Conservation (phyloP, 176 grass and related monocot species). For the Zoysia japonica region DNA sequence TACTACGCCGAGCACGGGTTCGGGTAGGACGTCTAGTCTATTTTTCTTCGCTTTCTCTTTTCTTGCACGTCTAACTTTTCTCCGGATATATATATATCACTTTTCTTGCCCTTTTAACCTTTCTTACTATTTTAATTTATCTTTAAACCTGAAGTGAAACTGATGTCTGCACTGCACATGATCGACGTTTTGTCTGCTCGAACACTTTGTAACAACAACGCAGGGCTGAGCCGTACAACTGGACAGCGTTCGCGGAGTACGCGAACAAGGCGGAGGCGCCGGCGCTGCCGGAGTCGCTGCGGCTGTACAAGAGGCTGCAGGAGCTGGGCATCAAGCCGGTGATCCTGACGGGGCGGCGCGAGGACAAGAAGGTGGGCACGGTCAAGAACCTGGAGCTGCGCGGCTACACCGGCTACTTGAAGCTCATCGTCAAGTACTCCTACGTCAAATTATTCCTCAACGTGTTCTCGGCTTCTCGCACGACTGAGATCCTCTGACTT, state of each 20-base stretch:
- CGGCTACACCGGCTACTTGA: background rate
- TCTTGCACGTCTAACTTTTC: background rate
- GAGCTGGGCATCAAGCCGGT: constrained; percentile 46
- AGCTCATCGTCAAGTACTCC: constrained; percentile 26
- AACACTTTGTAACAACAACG: background rate
- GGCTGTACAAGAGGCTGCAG: constrained; percentile 8
- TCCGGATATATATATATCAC: too few relatives aligned
- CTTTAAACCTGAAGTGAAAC: background rate
- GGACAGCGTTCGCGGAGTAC: background rate
- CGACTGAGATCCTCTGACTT: too few relatives aligned
- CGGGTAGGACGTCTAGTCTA: constrained; percentile 13
- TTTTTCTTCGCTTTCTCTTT: background rate
- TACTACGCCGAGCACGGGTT: constrained; percentile 64
- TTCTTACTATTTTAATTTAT: background rate
- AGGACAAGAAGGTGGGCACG: constrained; percentile 19
- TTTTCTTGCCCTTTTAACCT: background rate
- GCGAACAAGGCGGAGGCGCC: constrained; percentile 7
- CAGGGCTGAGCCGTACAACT: constrained; percentile 18
- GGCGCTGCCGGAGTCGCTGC: constrained; percentile 29
- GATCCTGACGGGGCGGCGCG: constrained; percentile 21
- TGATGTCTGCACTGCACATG: background rate
- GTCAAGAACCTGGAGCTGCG: background rate
- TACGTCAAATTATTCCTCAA: too few relatives aligned
- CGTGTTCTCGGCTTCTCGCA: too few relatives aligned
- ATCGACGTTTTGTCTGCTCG: background rate